Evolutionary conservation across 305 asterid genomes (phyloP), one percentile per base, ranked within the genome.

Genomic region (Nicotiana rustica): DNA sequence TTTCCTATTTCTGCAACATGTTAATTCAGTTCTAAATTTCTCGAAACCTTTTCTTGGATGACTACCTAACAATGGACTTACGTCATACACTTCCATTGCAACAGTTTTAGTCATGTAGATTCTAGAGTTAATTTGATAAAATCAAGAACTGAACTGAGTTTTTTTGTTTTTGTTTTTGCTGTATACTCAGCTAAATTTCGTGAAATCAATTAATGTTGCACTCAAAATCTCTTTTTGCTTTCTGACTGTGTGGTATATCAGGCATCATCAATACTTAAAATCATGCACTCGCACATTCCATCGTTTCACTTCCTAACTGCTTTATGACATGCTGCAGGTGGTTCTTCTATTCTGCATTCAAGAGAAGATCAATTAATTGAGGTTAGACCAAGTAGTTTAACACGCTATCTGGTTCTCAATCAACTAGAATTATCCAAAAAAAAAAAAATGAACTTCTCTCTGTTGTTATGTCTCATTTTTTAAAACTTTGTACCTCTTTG

Each of bases 301-400:
- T 29, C 17, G 31, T 75, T 7, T 75, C 65, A 52, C 80, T 75
- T 15, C 29, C 47, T 75, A 31, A 52, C 80, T 75, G 47, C 31
- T 75, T 29, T 8, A 15, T 75, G 5, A 29, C 80, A 29, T 75
- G 80, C 47, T 75, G 65, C 80, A 75, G 80, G 80, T 52, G 80
- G 80, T 52, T 75, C 47, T 61, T 52, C 18, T 75, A 75, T 29
- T 75, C 47, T 52, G 65, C 52, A 75, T 75, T 29, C 80, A 15
- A 29, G 65, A 52, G 9, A 52, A 2, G 49, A 14, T 15, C 9
- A 49, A 7, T 29, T 52, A 75, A 14, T 75, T 75, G 80, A 75
- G 65, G 80, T 75, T 64, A 25, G 80, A 21, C 10, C 47, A 73
- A 73, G 44, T 29, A 25, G 47, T 52, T 75, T 52, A 75, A 15